These are phyloP conservation scores for Evernia prunastri DNA, from an alignment of 495 filamentous ascomycete genomes.

Conservation along the genomic window DNA sequence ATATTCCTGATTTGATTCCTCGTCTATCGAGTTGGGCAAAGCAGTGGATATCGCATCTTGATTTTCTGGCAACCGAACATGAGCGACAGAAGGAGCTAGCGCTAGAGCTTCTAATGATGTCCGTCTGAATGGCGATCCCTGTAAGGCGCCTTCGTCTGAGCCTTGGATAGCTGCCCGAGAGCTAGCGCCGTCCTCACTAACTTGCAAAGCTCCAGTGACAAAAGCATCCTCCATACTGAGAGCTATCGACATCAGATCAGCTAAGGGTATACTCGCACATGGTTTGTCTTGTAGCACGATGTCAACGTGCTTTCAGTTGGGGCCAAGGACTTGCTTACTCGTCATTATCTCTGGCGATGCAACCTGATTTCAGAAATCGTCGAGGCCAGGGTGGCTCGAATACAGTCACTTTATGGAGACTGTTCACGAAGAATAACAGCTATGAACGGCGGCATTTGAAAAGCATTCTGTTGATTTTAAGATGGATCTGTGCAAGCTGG, in stretches of 20 bases:
- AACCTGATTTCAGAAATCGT: background rate
- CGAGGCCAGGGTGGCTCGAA: background rate
- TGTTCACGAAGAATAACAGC: too few relatives aligned
- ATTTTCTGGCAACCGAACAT: background rate
- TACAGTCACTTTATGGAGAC: too few relatives aligned
- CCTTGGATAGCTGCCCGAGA: background rate
- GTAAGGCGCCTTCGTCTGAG: background rate
- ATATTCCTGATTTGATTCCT: too few relatives aligned
- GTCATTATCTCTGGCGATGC: background rate
- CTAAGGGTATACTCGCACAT: too few relatives aligned
- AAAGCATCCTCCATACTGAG: background rate
- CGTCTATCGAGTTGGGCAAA: background rate
- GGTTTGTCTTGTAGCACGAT: background rate
- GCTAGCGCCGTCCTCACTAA: background rate
- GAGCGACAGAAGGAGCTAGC: background rate
- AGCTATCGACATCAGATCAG: background rate
- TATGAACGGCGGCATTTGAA: too few relatives aligned
- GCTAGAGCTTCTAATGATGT: background rate
- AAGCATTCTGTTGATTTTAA: too few relatives aligned
- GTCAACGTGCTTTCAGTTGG: background rate
- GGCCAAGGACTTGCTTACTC: background rate
- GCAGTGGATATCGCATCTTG: conserved; percentile 3
- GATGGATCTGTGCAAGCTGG: too few relatives aligned
- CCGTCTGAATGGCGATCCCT: background rate
- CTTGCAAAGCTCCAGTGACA: background rate